These are phyloP conservation scores for Blumeria graminis DNA, from an alignment of 2,329 filamentous ascomycete genomes.

Conservation along the genomic window DNA sequence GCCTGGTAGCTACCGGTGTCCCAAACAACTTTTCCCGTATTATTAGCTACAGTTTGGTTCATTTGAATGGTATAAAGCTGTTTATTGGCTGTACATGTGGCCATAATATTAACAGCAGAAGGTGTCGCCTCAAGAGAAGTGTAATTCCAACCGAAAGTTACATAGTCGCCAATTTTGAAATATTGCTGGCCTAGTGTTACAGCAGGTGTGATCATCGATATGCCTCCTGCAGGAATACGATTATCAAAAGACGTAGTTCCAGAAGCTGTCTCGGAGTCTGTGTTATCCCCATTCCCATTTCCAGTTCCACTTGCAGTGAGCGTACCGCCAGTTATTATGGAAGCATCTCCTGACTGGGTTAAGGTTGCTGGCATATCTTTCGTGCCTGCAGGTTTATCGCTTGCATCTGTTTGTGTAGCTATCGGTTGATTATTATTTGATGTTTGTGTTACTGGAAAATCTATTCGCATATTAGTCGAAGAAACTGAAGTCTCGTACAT, in stretches of 20 bases:
- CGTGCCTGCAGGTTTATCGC: not conserved
- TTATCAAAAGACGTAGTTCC: conserved; percentile 18
- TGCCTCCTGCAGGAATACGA: conserved; percentile 23
- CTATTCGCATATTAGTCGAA: not conserved
- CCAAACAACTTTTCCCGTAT: conserved; percentile 29
- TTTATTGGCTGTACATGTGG: conserved; percentile 27
- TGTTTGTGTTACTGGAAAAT: not conserved
- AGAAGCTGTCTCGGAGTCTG: conserved; percentile 3
- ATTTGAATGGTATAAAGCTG: conserved; percentile 35
- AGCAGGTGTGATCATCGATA: conserved; percentile 28
- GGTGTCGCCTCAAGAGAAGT: conserved; percentile 32
- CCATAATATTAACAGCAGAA: conserved; percentile 33
- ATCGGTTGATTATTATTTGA: not conserved
- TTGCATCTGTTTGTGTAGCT: not conserved
- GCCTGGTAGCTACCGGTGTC: conserved; percentile 27
- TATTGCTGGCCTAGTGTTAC: conserved; percentile 22
- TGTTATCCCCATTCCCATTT: not conserved
- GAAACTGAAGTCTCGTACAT: not conserved
- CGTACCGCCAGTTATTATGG: not conserved
- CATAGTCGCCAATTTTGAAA: conserved; percentile 33
- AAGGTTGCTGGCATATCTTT: conserved; percentile 1
- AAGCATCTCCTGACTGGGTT: not conserved
- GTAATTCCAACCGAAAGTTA: conserved; percentile 43
- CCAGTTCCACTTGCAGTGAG: not conserved
- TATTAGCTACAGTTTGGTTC: conserved; percentile 33